Conservation (phyloP, 2,329 filamentous ascomycete species). For the Talaromyces albobiverticillius region DNA sequence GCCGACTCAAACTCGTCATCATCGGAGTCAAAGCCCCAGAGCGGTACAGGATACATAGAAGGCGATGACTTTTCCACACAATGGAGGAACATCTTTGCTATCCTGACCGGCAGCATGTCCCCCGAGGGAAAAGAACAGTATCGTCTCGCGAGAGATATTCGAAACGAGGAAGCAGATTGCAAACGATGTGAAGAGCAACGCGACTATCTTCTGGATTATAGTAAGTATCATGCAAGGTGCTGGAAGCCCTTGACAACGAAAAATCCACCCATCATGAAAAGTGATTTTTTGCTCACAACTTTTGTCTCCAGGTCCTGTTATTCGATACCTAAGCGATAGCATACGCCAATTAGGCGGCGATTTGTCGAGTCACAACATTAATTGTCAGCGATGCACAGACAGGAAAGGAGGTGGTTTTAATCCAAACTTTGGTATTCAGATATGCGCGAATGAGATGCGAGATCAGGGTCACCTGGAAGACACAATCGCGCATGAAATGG, state of each 20-base stretch:
- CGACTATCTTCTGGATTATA: slow-evolving; percentile 80
- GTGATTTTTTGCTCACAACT: slow-evolving; percentile 12
- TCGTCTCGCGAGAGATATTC: slow-evolving; percentile 70
- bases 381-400: slow-evolving; percentile 74
- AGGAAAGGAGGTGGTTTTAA: slow-evolving; percentile 80
- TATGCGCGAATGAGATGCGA: slow-evolving; percentile 89
- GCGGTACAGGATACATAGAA: slow-evolving; percentile 35
- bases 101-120: slow-evolving; percentile 71
- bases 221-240: slow-evolving; percentile 26
- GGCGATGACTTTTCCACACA: slow-evolving; percentile 44
- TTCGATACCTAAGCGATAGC: slow-evolving; percentile 82
- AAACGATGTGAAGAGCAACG: slow-evolving; percentile 75
- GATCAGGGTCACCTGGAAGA: slow-evolving; percentile 83
- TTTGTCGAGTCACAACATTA: slow-evolving; percentile 71
- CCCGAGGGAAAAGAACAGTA: slow-evolving; percentile 69
- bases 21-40: slow-evolving; percentile 20
- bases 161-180: slow-evolving; percentile 76
- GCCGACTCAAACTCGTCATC: slow-evolving; percentile 10
- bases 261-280: no score
- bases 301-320: slow-evolving; percentile 59
- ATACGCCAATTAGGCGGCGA: slow-evolving; percentile 74
- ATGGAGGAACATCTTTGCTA: slow-evolving; percentile 85
- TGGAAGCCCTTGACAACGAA: not conserved
- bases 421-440: slow-evolving; percentile 78
- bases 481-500: slow-evolving; percentile 94